Conservation (phyloP, 495 filamentous ascomycete species). For the Elaphomyces granulatus region DNA sequence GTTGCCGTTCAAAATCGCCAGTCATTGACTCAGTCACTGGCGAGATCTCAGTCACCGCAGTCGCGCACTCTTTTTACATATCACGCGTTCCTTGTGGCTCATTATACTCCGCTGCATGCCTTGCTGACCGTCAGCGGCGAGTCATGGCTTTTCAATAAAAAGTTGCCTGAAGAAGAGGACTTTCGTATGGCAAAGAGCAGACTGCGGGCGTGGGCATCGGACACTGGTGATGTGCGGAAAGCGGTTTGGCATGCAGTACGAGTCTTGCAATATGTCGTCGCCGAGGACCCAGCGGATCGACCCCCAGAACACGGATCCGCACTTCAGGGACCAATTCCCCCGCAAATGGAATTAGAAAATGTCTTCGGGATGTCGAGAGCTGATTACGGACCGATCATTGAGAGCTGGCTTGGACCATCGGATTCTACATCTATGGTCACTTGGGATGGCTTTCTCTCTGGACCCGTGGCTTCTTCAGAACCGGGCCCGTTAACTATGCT, state of each 20-base stretch:
- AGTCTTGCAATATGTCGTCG: constrained; percentile 5
- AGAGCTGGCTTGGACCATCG: too few relatives aligned
- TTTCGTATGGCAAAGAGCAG: constrained; percentile 7
- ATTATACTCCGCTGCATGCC: constrained; percentile 7
- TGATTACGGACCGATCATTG: too few relatives aligned
- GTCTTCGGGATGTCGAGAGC: too few relatives aligned
- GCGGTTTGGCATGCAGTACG: constrained; percentile 12
- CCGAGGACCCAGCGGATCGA: too few relatives aligned
- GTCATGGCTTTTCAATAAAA: constrained; percentile 15
- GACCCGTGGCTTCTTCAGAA: not conserved
- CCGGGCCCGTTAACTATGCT: constrained; percentile 4
- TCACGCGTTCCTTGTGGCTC: constrained; percentile 7
- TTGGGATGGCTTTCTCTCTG: too few relatives aligned
- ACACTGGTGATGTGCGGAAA: constrained; percentile 5
- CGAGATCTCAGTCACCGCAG: constrained; percentile 1
- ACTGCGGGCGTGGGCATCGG: constrained; percentile 9
- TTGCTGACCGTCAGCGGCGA: constrained; percentile 10
- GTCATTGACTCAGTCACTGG: too few relatives aligned
- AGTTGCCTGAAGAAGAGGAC: constrained; percentile 7
- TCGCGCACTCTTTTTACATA: constrained; percentile 4
- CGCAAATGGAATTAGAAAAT: too few relatives aligned
- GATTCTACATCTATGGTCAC: too few relatives aligned
- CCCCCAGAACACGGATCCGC: not conserved
- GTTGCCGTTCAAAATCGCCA: not conserved
- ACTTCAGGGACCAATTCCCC: too few relatives aligned